These are phyloP conservation scores for Didymella glomerata DNA, from an alignment of 2,329 filamentous ascomycete genomes.

Conservation along the genomic window DNA sequence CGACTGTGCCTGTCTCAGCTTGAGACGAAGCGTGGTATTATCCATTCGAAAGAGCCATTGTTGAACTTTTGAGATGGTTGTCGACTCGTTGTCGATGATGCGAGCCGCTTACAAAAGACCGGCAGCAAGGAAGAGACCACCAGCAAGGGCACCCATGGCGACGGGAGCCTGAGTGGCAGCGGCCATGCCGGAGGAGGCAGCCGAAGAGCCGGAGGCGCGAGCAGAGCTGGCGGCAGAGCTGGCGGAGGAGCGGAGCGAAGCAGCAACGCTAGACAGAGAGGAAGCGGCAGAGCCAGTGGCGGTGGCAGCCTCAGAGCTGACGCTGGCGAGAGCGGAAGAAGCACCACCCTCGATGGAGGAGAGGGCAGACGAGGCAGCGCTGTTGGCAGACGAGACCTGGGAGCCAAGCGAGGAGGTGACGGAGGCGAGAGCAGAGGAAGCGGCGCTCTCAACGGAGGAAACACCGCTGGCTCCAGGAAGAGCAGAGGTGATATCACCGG, in stretches of 20 bases:
- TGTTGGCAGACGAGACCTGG: constrained; percentile 20
- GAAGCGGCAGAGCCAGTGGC: constrained; percentile 19
- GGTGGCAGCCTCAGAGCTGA: constrained; percentile 24
- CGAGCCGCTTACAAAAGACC: constrained; percentile 43
- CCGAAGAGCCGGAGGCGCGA: constrained; percentile 19
- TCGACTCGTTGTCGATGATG: not conserved
- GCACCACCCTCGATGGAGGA: constrained; percentile 27
- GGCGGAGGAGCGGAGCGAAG: constrained; percentile 13
- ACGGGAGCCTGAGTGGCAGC: constrained; percentile 39
- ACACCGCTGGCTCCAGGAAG: constrained; percentile 22
- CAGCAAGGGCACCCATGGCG: constrained; percentile 44
- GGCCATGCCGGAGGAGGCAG: constrained; percentile 29
- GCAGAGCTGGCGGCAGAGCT: constrained; percentile 7
- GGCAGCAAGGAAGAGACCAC: constrained; percentile 42
- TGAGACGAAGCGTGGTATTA: constrained; percentile 16
- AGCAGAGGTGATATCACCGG: constrained; percentile 20
- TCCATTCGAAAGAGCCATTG: constrained; percentile 16
- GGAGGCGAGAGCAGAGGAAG: constrained; percentile 1
- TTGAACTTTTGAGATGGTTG: constrained; percentile 19
- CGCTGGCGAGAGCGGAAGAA: constrained; percentile 28
- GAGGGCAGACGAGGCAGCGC: constrained; percentile 19
- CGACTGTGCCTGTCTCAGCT: constrained; percentile 3
- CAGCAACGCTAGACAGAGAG: constrained; percentile 9
- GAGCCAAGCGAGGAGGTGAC: constrained; percentile 21
- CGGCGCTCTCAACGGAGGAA: constrained; percentile 3